phyloP scores from a whole-genome alignment of 1,139 yeast genomes.

The Candida labiduridarum region DNA sequence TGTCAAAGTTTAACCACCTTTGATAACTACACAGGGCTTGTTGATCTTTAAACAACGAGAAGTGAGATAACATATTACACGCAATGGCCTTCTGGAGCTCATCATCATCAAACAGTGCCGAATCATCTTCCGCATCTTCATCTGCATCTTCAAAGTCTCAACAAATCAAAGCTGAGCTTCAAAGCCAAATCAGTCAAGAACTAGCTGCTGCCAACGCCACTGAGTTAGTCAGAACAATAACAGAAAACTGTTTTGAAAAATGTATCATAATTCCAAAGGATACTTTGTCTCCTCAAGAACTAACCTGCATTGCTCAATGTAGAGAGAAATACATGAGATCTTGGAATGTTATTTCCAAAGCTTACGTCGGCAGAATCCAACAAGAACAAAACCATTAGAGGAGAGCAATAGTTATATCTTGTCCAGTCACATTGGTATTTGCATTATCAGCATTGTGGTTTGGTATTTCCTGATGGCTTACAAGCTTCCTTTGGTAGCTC shows the following conservation, averaged over 20 bases:
- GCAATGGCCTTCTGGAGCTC: constrained; percentile 15
- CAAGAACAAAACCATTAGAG: constrained; percentile 10
- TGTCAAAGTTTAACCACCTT: neutral
- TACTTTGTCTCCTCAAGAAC: constrained; percentile 31
- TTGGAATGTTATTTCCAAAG: constrained; percentile 81
- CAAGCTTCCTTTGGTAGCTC: no score
- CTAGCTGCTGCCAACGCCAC: constrained; percentile 89
- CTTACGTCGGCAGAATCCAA: constrained; percentile 76
- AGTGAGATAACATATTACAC: neutral
- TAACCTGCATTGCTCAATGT: constrained; percentile 70
- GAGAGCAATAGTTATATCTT: neutral
- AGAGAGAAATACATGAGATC: constrained; percentile 87
- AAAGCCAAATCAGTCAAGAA: constrained; percentile 76
- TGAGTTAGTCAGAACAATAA: constrained; percentile 79
- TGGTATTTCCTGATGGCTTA: neutral
- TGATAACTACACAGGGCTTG: neutral
- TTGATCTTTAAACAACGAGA: neutral
- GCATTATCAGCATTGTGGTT: neutral
- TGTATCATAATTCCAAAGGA: constrained; percentile 64
- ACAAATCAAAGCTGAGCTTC: constrained; percentile 58
- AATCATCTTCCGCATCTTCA: constrained; percentile 26
- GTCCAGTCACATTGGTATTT: neutral
- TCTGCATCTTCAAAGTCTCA: constrained; percentile 20
- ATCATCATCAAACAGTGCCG: constrained; percentile 7
- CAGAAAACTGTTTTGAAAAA: constrained; percentile 85